Conservation (phyloP, 257 asterid genomes). For the Anisodus acutangulus region DNA sequence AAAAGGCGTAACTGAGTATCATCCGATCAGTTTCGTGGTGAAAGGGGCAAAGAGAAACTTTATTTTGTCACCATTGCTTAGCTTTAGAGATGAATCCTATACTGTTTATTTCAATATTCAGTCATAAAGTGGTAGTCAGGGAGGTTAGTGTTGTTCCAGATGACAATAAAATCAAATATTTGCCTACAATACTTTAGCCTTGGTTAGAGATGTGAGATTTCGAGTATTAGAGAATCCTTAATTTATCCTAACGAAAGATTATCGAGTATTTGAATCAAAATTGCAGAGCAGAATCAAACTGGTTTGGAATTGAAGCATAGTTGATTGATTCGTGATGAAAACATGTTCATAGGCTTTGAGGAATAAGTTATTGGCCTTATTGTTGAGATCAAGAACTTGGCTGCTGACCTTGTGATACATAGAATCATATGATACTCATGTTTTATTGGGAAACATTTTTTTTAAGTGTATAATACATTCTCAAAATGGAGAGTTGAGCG, state of each 20-base stretch:
- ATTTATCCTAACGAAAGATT: background rate
- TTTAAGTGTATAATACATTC: no score
- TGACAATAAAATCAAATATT: constrained; percentile 20
- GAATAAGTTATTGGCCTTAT: no score
- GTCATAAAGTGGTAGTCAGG: background rate
- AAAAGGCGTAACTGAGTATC: constrained; percentile 63
- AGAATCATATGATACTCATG: no score
- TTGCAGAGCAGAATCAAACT: background rate
- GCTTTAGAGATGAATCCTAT: constrained; percentile 83
- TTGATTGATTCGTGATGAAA: background rate
- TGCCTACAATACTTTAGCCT: background rate
- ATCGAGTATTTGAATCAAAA: background rate
- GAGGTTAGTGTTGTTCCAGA: background rate
- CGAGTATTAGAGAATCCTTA: background rate
- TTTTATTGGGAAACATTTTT: no score
- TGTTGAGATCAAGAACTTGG: no score
- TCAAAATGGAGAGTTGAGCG: no score
- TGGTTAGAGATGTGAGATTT: background rate
- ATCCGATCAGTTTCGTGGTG: constrained; percentile 81
- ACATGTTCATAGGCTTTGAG: background rate
- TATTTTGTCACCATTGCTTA: constrained; percentile 63
- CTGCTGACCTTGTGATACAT: no score
- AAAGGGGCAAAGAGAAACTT: constrained; percentile 65
- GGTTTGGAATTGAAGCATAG: background rate
- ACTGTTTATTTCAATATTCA: constrained; percentile 69